Evolutionary conservation across 768 basidiomycete genomes (phyloP).

Genomic region (Dioszegia hungarica): DNA sequence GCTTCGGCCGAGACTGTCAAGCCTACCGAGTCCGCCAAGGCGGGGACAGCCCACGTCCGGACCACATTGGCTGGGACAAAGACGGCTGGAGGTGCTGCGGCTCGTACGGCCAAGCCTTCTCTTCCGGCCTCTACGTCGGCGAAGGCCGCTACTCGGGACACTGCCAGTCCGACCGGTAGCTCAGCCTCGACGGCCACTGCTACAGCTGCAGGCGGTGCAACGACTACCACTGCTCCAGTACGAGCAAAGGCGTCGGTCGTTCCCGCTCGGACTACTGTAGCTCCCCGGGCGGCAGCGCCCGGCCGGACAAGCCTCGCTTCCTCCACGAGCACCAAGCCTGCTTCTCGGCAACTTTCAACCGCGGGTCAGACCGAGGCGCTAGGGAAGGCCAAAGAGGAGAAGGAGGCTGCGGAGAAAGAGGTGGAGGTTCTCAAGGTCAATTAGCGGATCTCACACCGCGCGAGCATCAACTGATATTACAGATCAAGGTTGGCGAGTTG

Average conservation of each 20-base stretch:
- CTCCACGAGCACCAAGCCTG: slow-evolving; percentile 2
- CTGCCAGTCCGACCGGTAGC: background rate
- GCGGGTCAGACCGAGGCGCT: background rate
- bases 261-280: background rate
- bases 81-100: no score
- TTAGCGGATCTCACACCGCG: background rate
- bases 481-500: slow-evolving; percentile 9
- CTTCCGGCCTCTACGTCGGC: background rate
- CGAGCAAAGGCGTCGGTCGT: background rate
- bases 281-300: background rate
- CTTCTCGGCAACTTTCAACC: background rate
- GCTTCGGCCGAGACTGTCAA: background rate
- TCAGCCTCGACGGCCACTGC: background rate
- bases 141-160: background rate
- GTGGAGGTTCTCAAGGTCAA: slow-evolving; percentile 16
- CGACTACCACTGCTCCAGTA: no score
- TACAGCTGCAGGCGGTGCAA: slow-evolving; percentile 6
- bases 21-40: background rate
- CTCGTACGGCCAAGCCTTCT: background rate
- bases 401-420: slow-evolving; percentile 11
- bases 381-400: background rate
- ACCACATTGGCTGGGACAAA: no score
- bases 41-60: background rate
- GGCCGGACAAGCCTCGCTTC: no score
- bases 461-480: background rate